Evolutionary conservation across 352 stramenopile genomes (phyloP).

Genomic region (Pythium periplocum): DNA sequence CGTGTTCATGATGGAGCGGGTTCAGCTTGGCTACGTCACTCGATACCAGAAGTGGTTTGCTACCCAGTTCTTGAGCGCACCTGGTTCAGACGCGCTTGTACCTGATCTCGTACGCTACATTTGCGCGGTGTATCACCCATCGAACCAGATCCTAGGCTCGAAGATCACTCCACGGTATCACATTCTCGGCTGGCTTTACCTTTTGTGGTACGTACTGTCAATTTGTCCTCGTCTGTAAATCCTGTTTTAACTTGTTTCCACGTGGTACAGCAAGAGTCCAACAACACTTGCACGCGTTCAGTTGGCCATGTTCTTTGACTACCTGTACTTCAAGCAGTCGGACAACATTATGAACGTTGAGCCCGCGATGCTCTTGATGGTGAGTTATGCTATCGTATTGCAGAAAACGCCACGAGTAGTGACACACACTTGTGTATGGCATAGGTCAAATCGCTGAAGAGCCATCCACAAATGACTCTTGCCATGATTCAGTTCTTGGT

Average conservation of each 20-base stretch:
- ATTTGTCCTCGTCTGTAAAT: not conserved
- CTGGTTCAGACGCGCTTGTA: constrained; percentile 66
- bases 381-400: constrained; percentile 15
- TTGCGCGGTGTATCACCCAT: constrained; percentile 79
- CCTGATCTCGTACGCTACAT: constrained; percentile 81
- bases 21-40: constrained; percentile 68
- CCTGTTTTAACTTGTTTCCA: not conserved
- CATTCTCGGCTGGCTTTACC: constrained; percentile 82
- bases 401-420: not conserved
- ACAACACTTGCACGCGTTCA: constrained; percentile 66
- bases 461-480: constrained; percentile 75
- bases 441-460: constrained; percentile 83
- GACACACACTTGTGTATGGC: not conserved
- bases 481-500: constrained; percentile 84
- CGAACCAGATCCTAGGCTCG: constrained; percentile 71
- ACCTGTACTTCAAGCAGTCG: constrained; percentile 74
- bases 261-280: constrained; percentile 53
- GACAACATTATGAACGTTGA: constrained; percentile 85
- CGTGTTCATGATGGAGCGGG: constrained; percentile 84
- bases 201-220: constrained; percentile 51
- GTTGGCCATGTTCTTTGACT: constrained; percentile 87
- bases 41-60: constrained; percentile 88
- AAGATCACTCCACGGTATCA: constrained; percentile 86
- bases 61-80: constrained; percentile 64
- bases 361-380: constrained; percentile 79